Percentiles rank a stretch among this genome's conserved stretches.
Conservation (phyloP, 352 stramenopile genomes). For the Globisporangium iwayamae region DNA sequence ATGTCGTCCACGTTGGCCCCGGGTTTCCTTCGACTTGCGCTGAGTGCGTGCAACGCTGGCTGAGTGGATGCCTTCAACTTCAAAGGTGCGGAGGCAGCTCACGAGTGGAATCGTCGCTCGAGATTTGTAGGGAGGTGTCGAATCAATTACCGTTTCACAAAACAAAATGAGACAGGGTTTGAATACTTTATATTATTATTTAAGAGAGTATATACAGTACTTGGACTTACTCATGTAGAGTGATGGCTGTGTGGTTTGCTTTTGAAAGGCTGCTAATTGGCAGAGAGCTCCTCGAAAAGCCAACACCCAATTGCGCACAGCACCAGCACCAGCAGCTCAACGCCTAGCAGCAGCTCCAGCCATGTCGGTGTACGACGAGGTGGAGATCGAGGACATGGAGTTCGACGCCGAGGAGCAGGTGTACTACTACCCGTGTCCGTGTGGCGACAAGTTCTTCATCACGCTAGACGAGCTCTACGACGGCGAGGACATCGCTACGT, state of each 20-base stretch:
- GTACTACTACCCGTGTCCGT: slow-evolving; percentile 98
- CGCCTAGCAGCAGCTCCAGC: neutral
- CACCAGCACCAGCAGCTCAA: neutral
- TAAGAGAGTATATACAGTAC: neutral
- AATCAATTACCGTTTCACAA: no score
- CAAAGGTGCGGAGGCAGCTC: no score
- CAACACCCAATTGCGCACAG: neutral
- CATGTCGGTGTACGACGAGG: slow-evolving; percentile 97
- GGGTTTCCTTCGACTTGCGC: neutral
- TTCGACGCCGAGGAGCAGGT: slow-evolving; percentile 92
- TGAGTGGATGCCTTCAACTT: neutral
- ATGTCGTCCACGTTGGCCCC: no score
- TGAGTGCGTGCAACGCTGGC: neutral
- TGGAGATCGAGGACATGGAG: slow-evolving; percentile 98
- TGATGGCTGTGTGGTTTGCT: neutral
- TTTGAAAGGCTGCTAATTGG: neutral
- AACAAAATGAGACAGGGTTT: no score
- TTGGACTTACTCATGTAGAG: neutral
- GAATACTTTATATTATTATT: neutral
- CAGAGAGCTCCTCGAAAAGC: neutral
- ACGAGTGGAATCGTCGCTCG: no score
- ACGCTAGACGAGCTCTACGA: slow-evolving; percentile 86
- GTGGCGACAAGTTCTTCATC: slow-evolving; percentile 93
- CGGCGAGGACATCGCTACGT: slow-evolving; percentile 97
- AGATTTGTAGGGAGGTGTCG: no score